Base-by-base conservation (phyloP, 768 basidiomycete species). In the Tubosaeta sp. region DNA sequence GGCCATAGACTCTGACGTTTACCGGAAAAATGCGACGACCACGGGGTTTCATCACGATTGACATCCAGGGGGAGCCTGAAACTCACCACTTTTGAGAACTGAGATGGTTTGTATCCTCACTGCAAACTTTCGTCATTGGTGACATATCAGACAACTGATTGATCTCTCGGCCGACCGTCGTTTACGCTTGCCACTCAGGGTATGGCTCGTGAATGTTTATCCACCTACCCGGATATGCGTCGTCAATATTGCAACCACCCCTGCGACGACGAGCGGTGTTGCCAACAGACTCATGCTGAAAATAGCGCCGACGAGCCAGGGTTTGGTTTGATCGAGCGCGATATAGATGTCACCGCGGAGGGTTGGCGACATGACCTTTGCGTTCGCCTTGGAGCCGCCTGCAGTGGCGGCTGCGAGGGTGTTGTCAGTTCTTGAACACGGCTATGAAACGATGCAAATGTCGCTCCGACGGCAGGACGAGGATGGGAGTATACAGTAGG, bases 101-200 rank as follows among this genome's bases (percentile, higher is more conserved):
- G 78, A 76, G 40, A 81, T 78, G 46, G 79, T 77, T 45, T 79
- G 78, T 59, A 80, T 78, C 59, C 73, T 75, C 31, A 77, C 67
- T 11, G 78, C 76, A 60, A 80, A 80, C 46, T 79, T 71, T 75
- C 48, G 79, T 79, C 73, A 80, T 73, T 57, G 80, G 69, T 24
- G 70, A 61, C 55, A 75, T 71, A 49, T 80, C 74, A 25, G 76
- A 74, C 58, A 74, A 65, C 54, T 79, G 74, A 62, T 76, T 78
- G 56, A 79, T 70, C 11, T 78, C 80, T 53, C 62, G 74, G 22
- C 74, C 77, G 46, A 78, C 68, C 59, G 60, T 30, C 73, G 74
- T 61, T 72, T 79, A 54, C 68, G 69, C 18, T 58, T 59, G 31
- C 59, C 68, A 39, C 59, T 43, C 1, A 48, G 46, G 49, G 35